Conservation (phyloP, 768 basidiomycete genomes). For the Boletus subparvulus region DNA sequence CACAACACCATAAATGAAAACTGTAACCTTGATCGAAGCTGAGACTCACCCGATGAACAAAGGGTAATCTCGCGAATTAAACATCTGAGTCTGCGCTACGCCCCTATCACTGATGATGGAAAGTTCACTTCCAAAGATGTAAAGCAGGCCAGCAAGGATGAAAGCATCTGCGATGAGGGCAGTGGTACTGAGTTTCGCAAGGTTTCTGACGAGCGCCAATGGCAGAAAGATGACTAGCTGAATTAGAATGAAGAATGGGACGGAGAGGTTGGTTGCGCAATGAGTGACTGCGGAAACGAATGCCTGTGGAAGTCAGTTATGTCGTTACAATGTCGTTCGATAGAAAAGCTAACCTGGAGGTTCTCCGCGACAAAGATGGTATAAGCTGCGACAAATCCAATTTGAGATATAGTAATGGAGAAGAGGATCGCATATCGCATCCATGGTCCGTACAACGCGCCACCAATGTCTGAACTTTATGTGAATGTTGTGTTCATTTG, state of each 20-base stretch:
- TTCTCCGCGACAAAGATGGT: constrained; percentile 96
- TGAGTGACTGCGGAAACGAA: constrained; percentile 81
- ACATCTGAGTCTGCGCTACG: constrained; percentile 75
- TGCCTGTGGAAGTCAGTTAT: constrained; percentile 46
- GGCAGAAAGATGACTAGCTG: constrained; percentile 89
- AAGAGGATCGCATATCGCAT: constrained; percentile 88
- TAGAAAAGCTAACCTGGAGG: constrained; percentile 46
- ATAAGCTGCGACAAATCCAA: constrained; percentile 89
- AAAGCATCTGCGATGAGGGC: constrained; percentile 94
- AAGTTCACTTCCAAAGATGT: constrained; percentile 87
- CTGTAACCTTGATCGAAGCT: background rate
- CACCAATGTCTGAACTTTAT: constrained; percentile 76
- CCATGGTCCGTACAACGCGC: constrained; percentile 85
- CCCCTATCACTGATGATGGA: constrained; percentile 65
- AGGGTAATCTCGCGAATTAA: constrained; percentile 89
- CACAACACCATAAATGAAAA: constrained; percentile 4
- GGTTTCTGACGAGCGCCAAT: constrained; percentile 82
- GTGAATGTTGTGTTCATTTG: constrained; percentile 6
- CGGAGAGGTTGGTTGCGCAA: constrained; percentile 64
- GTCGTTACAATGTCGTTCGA: background rate
- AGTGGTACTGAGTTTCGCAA: constrained; percentile 92
- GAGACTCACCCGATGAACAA: constrained; percentile 80
- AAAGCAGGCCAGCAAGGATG: constrained; percentile 84
- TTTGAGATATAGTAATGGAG: constrained; percentile 86
- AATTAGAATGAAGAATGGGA: constrained; percentile 78